Conservation (phyloP, 805 yeast species). For the Nakazawaea anatomiae region DNA sequence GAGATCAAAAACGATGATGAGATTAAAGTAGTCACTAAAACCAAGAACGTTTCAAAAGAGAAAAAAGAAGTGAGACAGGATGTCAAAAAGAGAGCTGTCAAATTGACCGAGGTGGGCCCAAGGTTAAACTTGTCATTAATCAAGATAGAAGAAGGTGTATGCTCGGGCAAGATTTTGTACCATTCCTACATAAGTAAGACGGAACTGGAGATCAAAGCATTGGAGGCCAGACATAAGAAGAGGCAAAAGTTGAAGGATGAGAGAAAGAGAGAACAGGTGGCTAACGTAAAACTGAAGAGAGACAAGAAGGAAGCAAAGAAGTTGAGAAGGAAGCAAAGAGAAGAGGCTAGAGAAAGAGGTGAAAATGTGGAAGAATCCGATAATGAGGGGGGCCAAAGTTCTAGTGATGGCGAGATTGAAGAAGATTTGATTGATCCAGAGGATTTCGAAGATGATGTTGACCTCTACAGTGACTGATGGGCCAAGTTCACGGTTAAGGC, state of each 20-base stretch:
- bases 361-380: conserved; percentile 31
- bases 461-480: conserved; percentile 33
- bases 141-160: conserved; percentile 90
- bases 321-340: conserved; percentile 17
- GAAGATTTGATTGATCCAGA: conserved; percentile 33
- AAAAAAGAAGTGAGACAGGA: conserved; percentile 13
- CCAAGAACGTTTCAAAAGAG: conserved; percentile 14
- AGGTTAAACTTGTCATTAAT: conserved; percentile 68
- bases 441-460: conserved; percentile 47
- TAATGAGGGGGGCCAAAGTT: conserved; percentile 8
- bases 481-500: too few species aligned
- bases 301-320: conserved; percentile 15
- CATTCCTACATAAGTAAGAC: conserved; percentile 69
- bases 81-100: conserved; percentile 76
- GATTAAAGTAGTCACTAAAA: conserved; percentile 18
- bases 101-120: conserved; percentile 90
- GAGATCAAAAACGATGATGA: conserved; percentile 35
- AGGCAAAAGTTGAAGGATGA: conserved; percentile 19
- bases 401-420: conserved; percentile 21
- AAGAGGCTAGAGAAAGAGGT: conserved; percentile 18
- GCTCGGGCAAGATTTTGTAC: conserved; percentile 82
- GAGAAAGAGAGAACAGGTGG: conserved; percentile 13
- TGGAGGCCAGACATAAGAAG: conserved; percentile 19
- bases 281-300: conserved; percentile 14
- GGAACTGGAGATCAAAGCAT: conserved; percentile 22